Evolutionary conservation across 2,329 filamentous ascomycete genomes (phyloP), one percentile per base, ranked within the genome.

Genomic region (Nothomitra cinnamomea): DNA sequence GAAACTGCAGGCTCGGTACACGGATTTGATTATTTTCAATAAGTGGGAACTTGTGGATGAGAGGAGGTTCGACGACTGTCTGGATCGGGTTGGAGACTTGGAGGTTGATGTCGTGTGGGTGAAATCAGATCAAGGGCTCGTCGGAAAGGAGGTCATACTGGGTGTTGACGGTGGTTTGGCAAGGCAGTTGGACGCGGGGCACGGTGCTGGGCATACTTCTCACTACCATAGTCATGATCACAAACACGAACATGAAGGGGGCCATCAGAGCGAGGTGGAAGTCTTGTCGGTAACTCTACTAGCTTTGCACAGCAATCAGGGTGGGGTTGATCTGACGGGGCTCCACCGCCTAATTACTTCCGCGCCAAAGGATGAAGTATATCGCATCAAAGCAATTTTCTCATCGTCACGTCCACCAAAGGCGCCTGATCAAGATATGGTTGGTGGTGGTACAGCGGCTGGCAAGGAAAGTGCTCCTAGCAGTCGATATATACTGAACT

Each of bases 321-420:
- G 66, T 15, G 56, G 59, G 32, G 72, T 80, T 0, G 72, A 79
- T 54, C 75, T 79, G 22, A 62, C 65, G 15, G 72, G 83, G 57
- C 74, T 95, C 6, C 72, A 81, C 54, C 70, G 70, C 8, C 71
- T 96, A 1, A 75, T 96, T 32, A 72, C 75, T 48, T 68, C 78
- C 0, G 85, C 90, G 0, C 85, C 88, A 0, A 95, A 94, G 64
- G 92, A 98, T 59, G 89, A 96, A 64, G 80, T 94, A 8, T 98
- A 96, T 69, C 80, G 92, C 54, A 96, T 98, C 66, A 98, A 98
- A 67, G 86, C 77, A 0, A 71, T 82, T 2, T 58, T 83, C 6
- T 72, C 65, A 43, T 49, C 45, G 7, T 15, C 67, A 15, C 24
- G 17, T 28, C 45, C 24, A 19, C 25, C 57, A 56, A 63, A 68